phyloP scores from a whole-genome alignment of 108 stramenopile genomes.

The Cyclotella choctawhatcheeana region DNA sequence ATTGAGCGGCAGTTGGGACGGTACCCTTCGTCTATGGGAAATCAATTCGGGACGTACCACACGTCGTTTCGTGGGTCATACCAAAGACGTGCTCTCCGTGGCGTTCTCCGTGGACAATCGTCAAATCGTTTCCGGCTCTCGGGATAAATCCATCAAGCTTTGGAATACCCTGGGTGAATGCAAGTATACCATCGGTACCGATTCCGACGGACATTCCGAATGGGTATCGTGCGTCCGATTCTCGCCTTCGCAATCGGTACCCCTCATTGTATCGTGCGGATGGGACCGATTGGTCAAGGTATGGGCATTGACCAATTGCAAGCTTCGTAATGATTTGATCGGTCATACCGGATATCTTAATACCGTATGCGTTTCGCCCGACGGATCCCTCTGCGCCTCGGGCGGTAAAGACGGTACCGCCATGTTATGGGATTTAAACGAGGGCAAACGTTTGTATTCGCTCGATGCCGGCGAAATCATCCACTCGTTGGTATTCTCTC shows the following conservation, averaged over 20 bases:
- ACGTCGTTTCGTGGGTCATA: slow-evolving; percentile 98
- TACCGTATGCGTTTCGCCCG: slow-evolving; percentile 99
- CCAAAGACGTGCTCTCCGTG: slow-evolving; percentile 98
- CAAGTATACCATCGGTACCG: slow-evolving; percentile 91
- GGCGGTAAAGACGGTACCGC: slow-evolving; percentile 99
- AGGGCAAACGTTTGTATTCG: slow-evolving; percentile 99
- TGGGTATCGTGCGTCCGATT: slow-evolving; percentile 99
- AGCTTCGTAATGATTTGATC: slow-evolving; percentile 96
- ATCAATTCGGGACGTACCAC: slow-evolving; percentile 97
- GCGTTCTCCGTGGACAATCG: slow-evolving; percentile 99
- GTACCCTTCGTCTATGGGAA: slow-evolving; percentile 98
- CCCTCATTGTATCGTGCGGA: slow-evolving; percentile 97
- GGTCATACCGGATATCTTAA: slow-evolving; percentile 99
- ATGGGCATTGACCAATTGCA: slow-evolving; percentile 98
- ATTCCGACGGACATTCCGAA: slow-evolving; percentile 97
- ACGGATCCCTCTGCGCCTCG: slow-evolving; percentile 98
- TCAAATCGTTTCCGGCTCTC: slow-evolving; percentile 97
- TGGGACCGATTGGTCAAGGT: slow-evolving; percentile 99
- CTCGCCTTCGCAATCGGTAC: slow-evolving; percentile 93
- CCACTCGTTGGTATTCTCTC: slow-evolving; percentile 98
- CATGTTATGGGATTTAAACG: slow-evolving; percentile 99
- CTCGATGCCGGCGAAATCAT: slow-evolving; percentile 99
- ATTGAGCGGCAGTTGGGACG: slow-evolving; percentile 98
- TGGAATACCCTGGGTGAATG: slow-evolving; percentile 99
- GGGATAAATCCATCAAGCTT: slow-evolving; percentile 98